Evolutionary conservation across 1,284 basidiomycete genomes (phyloP), one percentile per base, ranked within the genome.

Genomic region (Pulveroboletus sp.): DNA sequence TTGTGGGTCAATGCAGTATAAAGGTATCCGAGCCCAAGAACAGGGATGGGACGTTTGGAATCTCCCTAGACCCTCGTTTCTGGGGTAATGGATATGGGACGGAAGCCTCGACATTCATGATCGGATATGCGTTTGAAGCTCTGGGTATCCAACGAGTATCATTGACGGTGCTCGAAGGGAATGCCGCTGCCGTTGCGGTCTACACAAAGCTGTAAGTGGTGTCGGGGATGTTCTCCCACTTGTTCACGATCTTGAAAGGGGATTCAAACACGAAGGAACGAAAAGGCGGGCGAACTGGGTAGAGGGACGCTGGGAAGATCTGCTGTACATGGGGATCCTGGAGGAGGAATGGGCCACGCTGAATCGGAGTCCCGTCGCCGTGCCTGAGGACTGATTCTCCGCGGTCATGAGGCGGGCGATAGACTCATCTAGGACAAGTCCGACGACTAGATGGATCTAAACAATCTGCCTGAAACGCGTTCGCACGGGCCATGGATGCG

Each of bases 81-180:
- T 37, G 36, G 63, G 61, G 61, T 1, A 64, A 61, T 26, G 64
- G 71, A 6, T 67, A 65, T 50, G 66, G 63, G 12, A 66, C 50
- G 29, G 68, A 73, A 55, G 64, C 58, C 6, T 55, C 63, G 6
- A 50, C 33, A 41, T 66, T 60, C 36, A 48, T 60, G 16, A 53
- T 70, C 24, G 67, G 61, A 37, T 37, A 37, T 9, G 16, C 36
- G 36, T 37, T 37, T 37, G 36, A 15, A 24, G 50, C 58, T 29
- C 43, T 71, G 44, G 65, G 59, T n/a, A 21, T 71, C 29, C 68
- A 71, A 55, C 53, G 67, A 19, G 59, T 71, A 8, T 62, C 61
- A 15, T 55, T 71, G 45, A 43, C 9, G 7, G 63, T 69, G 2
- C 53, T 62, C 29, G 63, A 56, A 45, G 54, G 56, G 1, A 71